Evolutionary conservation across 2,329 filamentous ascomycete species (phyloP).

Genomic region (Penicillium sp.): DNA sequence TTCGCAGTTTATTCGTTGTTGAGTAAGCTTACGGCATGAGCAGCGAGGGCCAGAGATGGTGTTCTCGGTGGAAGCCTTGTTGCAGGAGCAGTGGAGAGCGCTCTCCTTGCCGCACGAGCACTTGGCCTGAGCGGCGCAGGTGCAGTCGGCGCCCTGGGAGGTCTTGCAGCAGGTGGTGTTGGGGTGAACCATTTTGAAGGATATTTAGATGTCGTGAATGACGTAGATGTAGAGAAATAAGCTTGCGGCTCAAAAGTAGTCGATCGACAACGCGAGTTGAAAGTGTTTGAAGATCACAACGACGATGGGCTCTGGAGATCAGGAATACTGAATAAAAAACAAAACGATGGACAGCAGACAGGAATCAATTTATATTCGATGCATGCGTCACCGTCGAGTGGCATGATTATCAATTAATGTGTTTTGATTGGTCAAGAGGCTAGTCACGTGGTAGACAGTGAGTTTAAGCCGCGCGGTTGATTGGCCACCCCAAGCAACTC

Average conservation of each 20-base stretch:
- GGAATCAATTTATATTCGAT: slow-evolving; percentile 3
- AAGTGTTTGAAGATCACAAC: background rate
- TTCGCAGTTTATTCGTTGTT: background rate
- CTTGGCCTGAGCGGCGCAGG: slow-evolving; percentile 58
- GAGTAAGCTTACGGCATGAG: slow-evolving; percentile 65
- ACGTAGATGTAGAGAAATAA: slow-evolving; percentile 5
- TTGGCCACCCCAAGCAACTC: background rate
- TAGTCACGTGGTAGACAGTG: accelerated
- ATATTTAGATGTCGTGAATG: slow-evolving; percentile 9
- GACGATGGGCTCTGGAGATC: background rate
- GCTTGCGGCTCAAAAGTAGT: background rate
- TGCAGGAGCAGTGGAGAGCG: slow-evolving; percentile 83
- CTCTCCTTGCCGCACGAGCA: slow-evolving; percentile 90
- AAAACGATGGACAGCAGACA: background rate
- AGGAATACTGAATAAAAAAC: background rate
- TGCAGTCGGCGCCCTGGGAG: slow-evolving; percentile 53
- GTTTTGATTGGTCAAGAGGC: slow-evolving; percentile 23
- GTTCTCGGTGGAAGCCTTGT: slow-evolving; percentile 75
- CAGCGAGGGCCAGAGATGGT: slow-evolving; percentile 68
- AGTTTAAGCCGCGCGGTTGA: slow-evolving; percentile 5
- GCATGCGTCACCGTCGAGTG: slow-evolving; percentile 17
- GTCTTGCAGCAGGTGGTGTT: slow-evolving; percentile 59
- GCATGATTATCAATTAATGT: slow-evolving; percentile 27
- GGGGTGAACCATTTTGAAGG: slow-evolving; percentile 47
- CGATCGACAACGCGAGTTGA: background rate